Base-by-base conservation (phyloP, 1,284 basidiomycete species). In the Leccinum pachyderme region DNA sequence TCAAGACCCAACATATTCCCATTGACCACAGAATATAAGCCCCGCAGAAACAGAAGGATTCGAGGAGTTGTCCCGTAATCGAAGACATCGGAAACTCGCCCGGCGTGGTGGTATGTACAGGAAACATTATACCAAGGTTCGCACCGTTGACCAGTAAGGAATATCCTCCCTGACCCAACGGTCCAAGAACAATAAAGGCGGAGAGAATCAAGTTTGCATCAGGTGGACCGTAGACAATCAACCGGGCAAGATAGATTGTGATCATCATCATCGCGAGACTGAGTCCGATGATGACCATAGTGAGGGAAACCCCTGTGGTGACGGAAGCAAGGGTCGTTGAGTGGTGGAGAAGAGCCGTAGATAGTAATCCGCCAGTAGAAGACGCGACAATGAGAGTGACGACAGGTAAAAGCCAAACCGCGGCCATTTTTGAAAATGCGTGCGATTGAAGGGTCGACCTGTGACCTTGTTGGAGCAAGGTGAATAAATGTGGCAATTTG, bases 361-460 rank as follows among this genome's bases (percentile, higher is more conserved):
- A 74, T 9, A 89, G 67, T 54, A 86, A 66, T 11, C 78, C 81
- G 6, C 86, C 86, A 0, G 79, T 75, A 0, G 85, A 79, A 3
- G 83, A 79, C 9, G 79, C 77, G 67, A 88, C 86, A 54, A 87
- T 74, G 28, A 81, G 77, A 1, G 82, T 73, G 6, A 88, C 81
- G 45, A 86, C 77, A 5, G 86, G 86, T 11, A 87, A 75, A 7
- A 88, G 74, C 81, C 81, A 83, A 0, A 78, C 72, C 2, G 79
- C 73, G 1, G 80, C 75, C 67, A 84, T 75, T 5, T 71, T 69
- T 13, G 74, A 65, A 32, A 80, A 56, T 0, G 73, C 68, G 49
- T 87, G 83, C 1, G 70, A 64, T 50, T 88, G 86, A 2, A 75
- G 63, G 2, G 74, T 79, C 55, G 82, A 80, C 77, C 83, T 84